These are phyloP conservation scores for Coemansia sp. DNA, from an alignment of 192 early-diverging fungal species.

Conservation along the genomic window DNA sequence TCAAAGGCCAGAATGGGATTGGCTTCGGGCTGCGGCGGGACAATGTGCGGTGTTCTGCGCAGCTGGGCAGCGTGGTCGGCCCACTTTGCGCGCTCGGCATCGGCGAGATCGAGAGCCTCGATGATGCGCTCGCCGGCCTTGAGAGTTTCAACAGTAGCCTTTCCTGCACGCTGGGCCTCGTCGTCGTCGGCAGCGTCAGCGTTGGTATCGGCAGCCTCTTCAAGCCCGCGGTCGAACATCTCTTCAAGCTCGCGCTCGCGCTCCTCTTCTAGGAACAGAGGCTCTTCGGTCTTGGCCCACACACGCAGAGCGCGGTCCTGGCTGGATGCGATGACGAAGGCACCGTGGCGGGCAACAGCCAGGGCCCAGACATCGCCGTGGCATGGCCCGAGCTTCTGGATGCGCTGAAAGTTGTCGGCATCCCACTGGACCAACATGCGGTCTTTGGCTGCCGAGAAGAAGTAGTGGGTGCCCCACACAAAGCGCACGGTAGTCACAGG, in stretches of 20 bases:
- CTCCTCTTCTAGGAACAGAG: conserved; percentile 94
- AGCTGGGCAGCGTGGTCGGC: conserved; percentile 60
- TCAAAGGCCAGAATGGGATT: conserved; percentile 70
- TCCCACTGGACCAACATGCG: conserved; percentile 93
- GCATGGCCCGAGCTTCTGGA: conserved; percentile 89
- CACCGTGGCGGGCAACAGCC: conserved; percentile 85
- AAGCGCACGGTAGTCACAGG: conserved; percentile 84
- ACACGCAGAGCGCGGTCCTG: conserved; percentile 94
- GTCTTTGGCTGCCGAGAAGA: conserved; percentile 92
- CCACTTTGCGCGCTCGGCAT: conserved; percentile 74
- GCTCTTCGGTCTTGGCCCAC: conserved; percentile 97
- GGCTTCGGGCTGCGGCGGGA: conserved; percentile 52
- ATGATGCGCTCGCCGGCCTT: conserved; percentile 93
- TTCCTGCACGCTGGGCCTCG: conserved; percentile 74
- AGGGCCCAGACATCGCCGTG: conserved; percentile 94
- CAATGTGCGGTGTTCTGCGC: conserved; percentile 36
- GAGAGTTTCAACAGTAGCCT: conserved; percentile 90
- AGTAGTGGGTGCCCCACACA: conserved; percentile 93
- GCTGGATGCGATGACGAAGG: conserved; percentile 81
- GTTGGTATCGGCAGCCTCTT: conserved; percentile 58
- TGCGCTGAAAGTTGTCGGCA: conserved; percentile 94
- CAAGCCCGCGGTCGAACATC: conserved; percentile 75
- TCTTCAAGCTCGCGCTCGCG: conserved; percentile 92
- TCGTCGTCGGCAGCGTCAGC: conserved; percentile 41
- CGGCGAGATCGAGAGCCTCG: conserved; percentile 88